Base-by-base conservation (phyloP, 2,329 filamentous ascomycete genomes). In the Monosporascus sp. region DNA sequence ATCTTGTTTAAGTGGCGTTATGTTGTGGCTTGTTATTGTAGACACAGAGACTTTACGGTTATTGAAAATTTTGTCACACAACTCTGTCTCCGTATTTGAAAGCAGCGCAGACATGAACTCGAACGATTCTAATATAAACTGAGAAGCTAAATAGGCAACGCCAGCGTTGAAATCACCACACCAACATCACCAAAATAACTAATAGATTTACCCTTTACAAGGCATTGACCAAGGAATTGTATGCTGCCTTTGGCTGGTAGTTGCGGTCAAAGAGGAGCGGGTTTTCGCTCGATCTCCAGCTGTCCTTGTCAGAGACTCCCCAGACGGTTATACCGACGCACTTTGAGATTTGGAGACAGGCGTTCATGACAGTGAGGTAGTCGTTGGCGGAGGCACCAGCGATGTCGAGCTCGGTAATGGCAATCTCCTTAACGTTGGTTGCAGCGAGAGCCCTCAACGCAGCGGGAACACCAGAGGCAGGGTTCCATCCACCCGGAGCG, bases 321-420 rank as follows among this genome's bases (percentile, higher is more conserved):
- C 78, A 80, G 6, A 77, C 72, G 2, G 78, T 80, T 54, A 80
- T 72, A 54, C 78, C 78, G 3, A 80, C 70, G 60, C 78, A 81
- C 58, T 76, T 78, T 11, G 63, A 37, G 18, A 76, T 63, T 37
- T 70, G 66, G 45, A 78, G 59, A 57, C 79, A 82, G 15, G 75
- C 78, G 15, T 74, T 70, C 50, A 67, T 64, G 44, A 66, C 63
- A 26, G 69, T 70, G 37, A 72, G 58, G 54, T 78, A 80, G 59
- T 80, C 78, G 28, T 66, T 59, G 9, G 72, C 55, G 7, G 68
- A 60, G 6, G 76, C 77, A 17, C 72, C 70, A 31, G 72, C 72
- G 58, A 82, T 80, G 63, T 82, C 79, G 44, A 83, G 70, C 65
- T 82, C 79, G 6, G 79, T 83, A 51, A 83, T 72, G 2, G 79